Base-by-base conservation (phyloP, 176 grass and related monocot genomes). In the Cymbopogon citratus region DNA sequence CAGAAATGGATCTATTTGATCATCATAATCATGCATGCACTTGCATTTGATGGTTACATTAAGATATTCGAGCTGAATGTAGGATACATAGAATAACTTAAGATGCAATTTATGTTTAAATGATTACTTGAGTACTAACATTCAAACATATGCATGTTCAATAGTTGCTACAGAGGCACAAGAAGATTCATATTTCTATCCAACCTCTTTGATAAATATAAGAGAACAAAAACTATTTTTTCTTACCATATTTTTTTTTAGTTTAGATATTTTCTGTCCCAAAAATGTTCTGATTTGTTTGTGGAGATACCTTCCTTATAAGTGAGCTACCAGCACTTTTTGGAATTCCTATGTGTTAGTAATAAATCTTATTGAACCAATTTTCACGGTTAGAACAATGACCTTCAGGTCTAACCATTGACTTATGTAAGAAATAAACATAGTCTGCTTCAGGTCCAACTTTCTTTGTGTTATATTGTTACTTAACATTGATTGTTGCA, bases 71-170 rank as follows among this genome's bases (percentile, higher is more conserved):
- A 52, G 67, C 3, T 85, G 6, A 26, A 23, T 52, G 12, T 75
- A 38, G 5, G 46, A 31, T 45, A 69, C 15, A 79, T 60, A 73
- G 1, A 43, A 44, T 79, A 81, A 49, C 49, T 82, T 11, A 67
- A 52, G 76, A 73, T 46, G 75, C 64, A 44, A 23, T 41, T 75
- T 63, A 27, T 88, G 5, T 72, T 83, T 65, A 31, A 74, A 79
- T 74, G 27, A 80, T 60, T 45, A 48, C 9, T 68, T 40, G 36
- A 80, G 13, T 73, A 65, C 59, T 29, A 46, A 15, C 21, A 3
- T 70, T 14, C 4, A 57, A 69, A 48, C 36, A 62, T 14, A 62
- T 48, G 71, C n/a, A 36, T 61, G 12, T 81, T 49, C 19, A 76
- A 26, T 61, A 76, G 21, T 61, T 11, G 14, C 38, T 35, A 63